phyloP scores from a whole-genome alignment of 352 stramenopile species.

The Phytopythium helicoides region DNA sequence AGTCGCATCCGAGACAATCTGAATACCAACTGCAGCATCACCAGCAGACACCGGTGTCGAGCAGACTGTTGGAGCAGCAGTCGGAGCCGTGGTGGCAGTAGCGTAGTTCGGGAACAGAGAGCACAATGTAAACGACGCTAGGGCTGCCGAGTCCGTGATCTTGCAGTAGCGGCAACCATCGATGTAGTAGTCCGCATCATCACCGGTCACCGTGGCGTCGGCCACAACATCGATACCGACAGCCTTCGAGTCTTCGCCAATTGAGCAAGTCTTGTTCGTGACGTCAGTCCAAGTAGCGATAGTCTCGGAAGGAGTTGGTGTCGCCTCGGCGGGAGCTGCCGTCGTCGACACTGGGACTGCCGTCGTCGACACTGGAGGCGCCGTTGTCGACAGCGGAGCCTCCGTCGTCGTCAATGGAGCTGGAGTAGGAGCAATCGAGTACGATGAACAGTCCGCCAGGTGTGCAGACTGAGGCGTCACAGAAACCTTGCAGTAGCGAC shows the following conservation, averaged over 20 bases:
- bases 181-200: neutral
- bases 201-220: neutral
- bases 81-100: constrained; percentile 13
- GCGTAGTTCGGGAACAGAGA: constrained; percentile 8
- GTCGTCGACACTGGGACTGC: neutral
- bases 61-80: constrained; percentile 15
- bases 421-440: constrained; percentile 1
- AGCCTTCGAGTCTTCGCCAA: neutral
- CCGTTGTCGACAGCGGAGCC: no score
- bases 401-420: neutral
- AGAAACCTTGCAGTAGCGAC: constrained; percentile 33
- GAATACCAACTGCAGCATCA: constrained; percentile 10
- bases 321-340: neutral
- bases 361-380: no score
- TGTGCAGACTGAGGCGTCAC: constrained; percentile 33
- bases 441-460: constrained; percentile 16
- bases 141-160: neutral
- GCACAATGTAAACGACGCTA: constrained; percentile 3
- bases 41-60: constrained; percentile 9
- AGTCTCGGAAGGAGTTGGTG: neutral
- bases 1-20: constrained; percentile 13
- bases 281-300: neutral
- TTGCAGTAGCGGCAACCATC: constrained; percentile 5
- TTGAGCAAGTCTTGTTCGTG: neutral
- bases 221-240: neutral